These are phyloP conservation scores for Lasiodiplodia citricola DNA, from an alignment of 2,329 filamentous ascomycete genomes.

Conservation along the genomic window DNA sequence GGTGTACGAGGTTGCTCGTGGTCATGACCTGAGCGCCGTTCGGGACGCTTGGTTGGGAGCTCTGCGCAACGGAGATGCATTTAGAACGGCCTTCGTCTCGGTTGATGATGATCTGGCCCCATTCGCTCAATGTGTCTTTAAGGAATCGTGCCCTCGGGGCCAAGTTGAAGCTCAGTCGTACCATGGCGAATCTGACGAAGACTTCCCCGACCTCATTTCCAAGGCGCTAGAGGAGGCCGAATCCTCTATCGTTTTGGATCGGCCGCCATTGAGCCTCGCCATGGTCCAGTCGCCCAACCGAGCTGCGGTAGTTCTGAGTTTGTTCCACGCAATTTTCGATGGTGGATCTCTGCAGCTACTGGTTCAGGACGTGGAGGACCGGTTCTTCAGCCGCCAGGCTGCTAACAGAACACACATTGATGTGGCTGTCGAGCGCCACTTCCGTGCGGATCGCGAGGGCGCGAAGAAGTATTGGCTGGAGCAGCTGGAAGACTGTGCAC, in stretches of 20 bases:
- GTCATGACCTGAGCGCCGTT: constrained; percentile 1
- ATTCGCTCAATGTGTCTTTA: constrained; percentile 25
- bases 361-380: constrained; percentile 68
- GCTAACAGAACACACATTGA: constrained; percentile 59
- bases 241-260: constrained; percentile 11
- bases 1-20: constrained; percentile 15
- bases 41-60: constrained; percentile 19
- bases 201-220: neutral
- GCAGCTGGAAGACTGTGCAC: constrained; percentile 58
- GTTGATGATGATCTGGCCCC: constrained; percentile 26
- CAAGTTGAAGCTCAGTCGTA: neutral
- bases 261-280: constrained; percentile 18
- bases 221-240: constrained; percentile 24
- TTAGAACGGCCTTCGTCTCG: constrained; percentile 17
- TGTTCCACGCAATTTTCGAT: constrained; percentile 83
- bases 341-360: constrained; percentile 73
- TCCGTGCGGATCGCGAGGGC: constrained; percentile 51
- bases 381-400: constrained; percentile 56
- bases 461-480: constrained; percentile 68
- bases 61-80: constrained; percentile 11
- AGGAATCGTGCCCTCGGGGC: neutral
- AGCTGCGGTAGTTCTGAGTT: constrained; percentile 48
- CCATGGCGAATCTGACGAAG: neutral
- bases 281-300: constrained; percentile 34
- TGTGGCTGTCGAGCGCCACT: constrained; percentile 64